Percentiles rank a stretch among this genome's conserved stretches.
Evolutionary conservation across 2,329 filamentous ascomycete genomes (phyloP).

Genomic region (Pseudopithomyces chartarum): DNA sequence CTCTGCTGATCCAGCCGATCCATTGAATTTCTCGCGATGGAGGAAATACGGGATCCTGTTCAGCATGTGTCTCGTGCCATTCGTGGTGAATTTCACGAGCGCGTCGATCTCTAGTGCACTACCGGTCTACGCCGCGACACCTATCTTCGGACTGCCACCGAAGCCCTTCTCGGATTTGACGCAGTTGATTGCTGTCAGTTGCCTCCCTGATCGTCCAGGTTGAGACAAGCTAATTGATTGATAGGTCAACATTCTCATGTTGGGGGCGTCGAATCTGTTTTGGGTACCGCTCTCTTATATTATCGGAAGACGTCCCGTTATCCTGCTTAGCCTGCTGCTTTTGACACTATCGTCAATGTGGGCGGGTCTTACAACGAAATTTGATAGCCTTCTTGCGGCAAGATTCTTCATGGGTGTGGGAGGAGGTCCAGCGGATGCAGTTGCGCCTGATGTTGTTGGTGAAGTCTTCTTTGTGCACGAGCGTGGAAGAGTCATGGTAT

Average conservation of each 20-base stretch:
- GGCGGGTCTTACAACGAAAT: conserved; percentile 46
- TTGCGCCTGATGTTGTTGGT: conserved; percentile 48
- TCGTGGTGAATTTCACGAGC: conserved; percentile 45
- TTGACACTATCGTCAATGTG: conserved; percentile 44
- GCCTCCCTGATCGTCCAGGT: not conserved
- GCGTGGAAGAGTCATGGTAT: conserved; percentile 47
- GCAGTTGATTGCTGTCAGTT: conserved; percentile 42
- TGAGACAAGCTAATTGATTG: not conserved
- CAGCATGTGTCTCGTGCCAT: conserved; percentile 46
- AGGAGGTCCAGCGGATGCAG: conserved; percentile 44
- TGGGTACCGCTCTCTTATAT: conserved; percentile 50
- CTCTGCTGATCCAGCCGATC: conserved; percentile 46
- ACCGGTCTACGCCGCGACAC: conserved; percentile 39
- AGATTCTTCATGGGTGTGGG: conserved; percentile 46
- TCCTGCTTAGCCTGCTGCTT: conserved; percentile 43
- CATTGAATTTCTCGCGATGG: conserved; percentile 46
- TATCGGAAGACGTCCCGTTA: conserved; percentile 46
- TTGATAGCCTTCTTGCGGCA: conserved; percentile 44
- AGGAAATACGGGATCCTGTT: conserved; percentile 43
- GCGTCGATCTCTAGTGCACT: conserved; percentile 44
- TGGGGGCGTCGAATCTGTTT: conserved; percentile 46
- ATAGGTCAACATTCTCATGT: conserved; percentile 41
- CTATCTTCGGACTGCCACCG: conserved; percentile 35
- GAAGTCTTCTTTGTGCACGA: conserved; percentile 52
- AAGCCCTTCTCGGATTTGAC: conserved; percentile 39